Evolutionary conservation across 1,139 yeast species (phyloP), one percentile per base, ranked within the genome.

Genomic region (Fermentozyma sake): DNA sequence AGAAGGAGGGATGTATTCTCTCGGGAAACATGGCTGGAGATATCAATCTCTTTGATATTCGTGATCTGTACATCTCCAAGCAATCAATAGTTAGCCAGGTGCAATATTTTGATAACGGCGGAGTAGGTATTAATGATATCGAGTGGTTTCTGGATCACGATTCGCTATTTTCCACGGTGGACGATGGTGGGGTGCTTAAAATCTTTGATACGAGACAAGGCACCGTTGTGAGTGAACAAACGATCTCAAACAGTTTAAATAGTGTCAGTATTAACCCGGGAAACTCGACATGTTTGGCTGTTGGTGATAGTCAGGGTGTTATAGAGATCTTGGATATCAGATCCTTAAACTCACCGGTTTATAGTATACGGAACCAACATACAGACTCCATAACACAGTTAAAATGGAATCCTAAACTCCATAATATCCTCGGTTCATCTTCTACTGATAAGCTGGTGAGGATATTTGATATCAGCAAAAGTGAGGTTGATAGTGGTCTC

Each of bases 261-360:
- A 60, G 82, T 4, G 50, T 89, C 6, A 69, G 80, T 22, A 69
- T 83, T 45, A 84, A 79, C 48, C 76, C 75, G 0, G 58, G 59
- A 1, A 73, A 77, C 40, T 68, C 67, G 33, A 41, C 48, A 38
- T 62, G 76, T 20, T 43, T 83, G 10, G 87, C 86, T 2, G 68
- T 87, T 0, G 96, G 93, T 2, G 82, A 80, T 33, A 66, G 75
- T 5, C 48, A 51, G n/a, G 93, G 93, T 2, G 38, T 34, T 0
- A 50, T 85, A 2, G 63, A 64, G 26, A 45, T 84, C 5, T 81
- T 89, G 82, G 97, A 89, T 50, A 43, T 83, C 9, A 65, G 97
- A 42, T 50, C 55, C 13, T 37, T 69, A 1, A 38, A 53, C n/a
- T 36, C 30, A 22, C 36, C 51, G 14, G 44, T 55, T 13, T 38